Conservation (phyloP, 768 basidiomycete species). For the Tulasnella sp. region DNA sequence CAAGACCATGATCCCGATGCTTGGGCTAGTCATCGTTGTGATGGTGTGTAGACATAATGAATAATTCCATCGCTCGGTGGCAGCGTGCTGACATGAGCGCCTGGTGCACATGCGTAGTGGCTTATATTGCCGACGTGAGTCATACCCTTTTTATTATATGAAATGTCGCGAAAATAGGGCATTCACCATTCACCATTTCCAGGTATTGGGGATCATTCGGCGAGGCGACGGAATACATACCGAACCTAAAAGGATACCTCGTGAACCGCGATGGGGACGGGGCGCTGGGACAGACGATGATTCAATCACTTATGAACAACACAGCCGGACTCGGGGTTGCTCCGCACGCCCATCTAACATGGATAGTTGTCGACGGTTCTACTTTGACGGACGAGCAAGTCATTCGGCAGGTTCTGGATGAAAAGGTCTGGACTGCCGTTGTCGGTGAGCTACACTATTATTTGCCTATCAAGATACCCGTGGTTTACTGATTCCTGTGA, state of each 20-base stretch:
- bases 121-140: too few species aligned
- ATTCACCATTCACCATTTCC: neutral
- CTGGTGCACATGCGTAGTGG: too few species aligned
- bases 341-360: neutral
- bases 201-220: slow-evolving; percentile 10
- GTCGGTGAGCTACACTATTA: slow-evolving; percentile 27
- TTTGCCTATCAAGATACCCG: too few species aligned
- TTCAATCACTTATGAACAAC: slow-evolving; percentile 23
- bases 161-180: too few species aligned
- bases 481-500: too few species aligned
- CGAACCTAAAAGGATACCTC: slow-evolving; percentile 3
- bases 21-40: slow-evolving; percentile 1
- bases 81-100: too few species aligned
- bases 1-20: slow-evolving; percentile 2
- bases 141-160: too few species aligned
- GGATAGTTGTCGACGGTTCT: neutral
- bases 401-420: slow-evolving; percentile 29
- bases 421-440: slow-evolving; percentile 34
- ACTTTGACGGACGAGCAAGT: slow-evolving; percentile 19
- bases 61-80: too few species aligned
- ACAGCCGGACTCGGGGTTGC: slow-evolving; percentile 18
- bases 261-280: slow-evolving; percentile 14
- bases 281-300: slow-evolving; percentile 21
- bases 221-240: neutral
- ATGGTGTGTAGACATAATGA: slow-evolving; percentile 1